Conservation (phyloP, 139 green algal species). For the Volvox africanus region DNA sequence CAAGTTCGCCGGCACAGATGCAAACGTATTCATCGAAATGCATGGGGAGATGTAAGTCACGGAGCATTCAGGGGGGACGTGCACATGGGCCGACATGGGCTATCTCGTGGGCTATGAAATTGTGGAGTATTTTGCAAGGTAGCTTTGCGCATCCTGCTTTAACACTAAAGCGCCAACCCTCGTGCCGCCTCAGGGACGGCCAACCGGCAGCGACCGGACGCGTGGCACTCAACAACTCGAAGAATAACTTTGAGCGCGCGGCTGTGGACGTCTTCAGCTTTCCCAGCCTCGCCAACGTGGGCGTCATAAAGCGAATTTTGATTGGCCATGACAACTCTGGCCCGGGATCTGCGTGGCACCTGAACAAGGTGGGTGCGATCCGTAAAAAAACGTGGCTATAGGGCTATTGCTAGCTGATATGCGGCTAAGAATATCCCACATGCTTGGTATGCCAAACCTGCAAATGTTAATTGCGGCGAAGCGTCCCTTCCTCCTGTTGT, state of each 20-base stretch:
- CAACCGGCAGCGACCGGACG: constrained; percentile 38
- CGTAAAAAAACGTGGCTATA: too few relatives aligned
- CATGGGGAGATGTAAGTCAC: constrained; percentile 43
- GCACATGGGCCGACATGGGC: too few relatives aligned
- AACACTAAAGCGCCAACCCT: too few relatives aligned
- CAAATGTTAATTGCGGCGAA: too few relatives aligned
- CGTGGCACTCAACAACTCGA: constrained; percentile 52
- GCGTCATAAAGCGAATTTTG: constrained; percentile 60
- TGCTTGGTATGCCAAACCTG: too few relatives aligned
- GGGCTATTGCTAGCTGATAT: too few relatives aligned
- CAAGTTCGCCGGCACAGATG: constrained; percentile 73
- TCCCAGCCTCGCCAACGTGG: constrained; percentile 58
- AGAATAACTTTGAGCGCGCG: constrained; percentile 78
- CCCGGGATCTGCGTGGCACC: constrained; percentile 72
- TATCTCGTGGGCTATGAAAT: too few relatives aligned
- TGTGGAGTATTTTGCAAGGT: too few relatives aligned
- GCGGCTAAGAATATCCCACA: too few relatives aligned
- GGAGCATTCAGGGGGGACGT: background rate
- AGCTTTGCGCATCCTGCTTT: too few relatives aligned
- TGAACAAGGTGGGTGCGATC: constrained; percentile 54
- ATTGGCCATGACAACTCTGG: constrained; percentile 77
- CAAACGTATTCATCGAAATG: constrained; percentile 79
- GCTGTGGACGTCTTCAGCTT: constrained; percentile 65
- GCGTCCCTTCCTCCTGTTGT: background rate
- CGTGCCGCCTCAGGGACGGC: constrained; percentile 50